These are phyloP conservation scores for Ogataea sp. DNA, from an alignment of 805 yeast species.

Conservation along the genomic window DNA sequence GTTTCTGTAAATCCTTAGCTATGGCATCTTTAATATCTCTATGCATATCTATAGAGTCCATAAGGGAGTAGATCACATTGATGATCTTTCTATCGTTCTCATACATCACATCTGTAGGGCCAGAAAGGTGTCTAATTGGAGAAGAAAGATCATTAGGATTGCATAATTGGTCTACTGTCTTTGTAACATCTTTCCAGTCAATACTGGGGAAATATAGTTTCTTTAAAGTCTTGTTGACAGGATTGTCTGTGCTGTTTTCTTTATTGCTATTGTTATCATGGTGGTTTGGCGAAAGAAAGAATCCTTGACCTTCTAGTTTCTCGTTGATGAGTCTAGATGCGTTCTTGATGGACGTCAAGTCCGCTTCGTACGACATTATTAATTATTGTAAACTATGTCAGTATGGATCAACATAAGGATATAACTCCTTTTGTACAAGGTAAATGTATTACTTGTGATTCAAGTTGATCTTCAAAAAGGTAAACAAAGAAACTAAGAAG, in stretches of 20 bases:
- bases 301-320: slow-evolving; percentile 17
- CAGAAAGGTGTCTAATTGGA: background rate
- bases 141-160: background rate
- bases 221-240: slow-evolving; percentile 3
- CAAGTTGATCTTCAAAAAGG: too few relatives aligned
- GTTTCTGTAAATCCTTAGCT: slow-evolving; percentile 7
- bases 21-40: slow-evolving; percentile 12
- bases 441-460: too few relatives aligned
- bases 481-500: too few relatives aligned
- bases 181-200: slow-evolving; percentile 8
- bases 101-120: slow-evolving; percentile 5
- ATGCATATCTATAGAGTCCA: slow-evolving; percentile 16
- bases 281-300: too few relatives aligned
- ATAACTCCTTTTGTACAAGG: too few relatives aligned
- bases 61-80: slow-evolving; percentile 18
- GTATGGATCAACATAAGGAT: too few relatives aligned
- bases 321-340: slow-evolving; percentile 18
- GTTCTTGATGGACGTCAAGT: slow-evolving; percentile 14
- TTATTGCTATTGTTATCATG: slow-evolving; percentile 8
- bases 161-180: slow-evolving; percentile 5
- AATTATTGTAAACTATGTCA: too few relatives aligned
- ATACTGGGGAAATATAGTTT: slow-evolving; percentile 13
- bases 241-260: background rate
- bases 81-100: slow-evolving; percentile 25
- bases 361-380: slow-evolving; percentile 1